Base-by-base conservation (phyloP, 345 rosid genomes). In the Eutrema japonicum region DNA sequence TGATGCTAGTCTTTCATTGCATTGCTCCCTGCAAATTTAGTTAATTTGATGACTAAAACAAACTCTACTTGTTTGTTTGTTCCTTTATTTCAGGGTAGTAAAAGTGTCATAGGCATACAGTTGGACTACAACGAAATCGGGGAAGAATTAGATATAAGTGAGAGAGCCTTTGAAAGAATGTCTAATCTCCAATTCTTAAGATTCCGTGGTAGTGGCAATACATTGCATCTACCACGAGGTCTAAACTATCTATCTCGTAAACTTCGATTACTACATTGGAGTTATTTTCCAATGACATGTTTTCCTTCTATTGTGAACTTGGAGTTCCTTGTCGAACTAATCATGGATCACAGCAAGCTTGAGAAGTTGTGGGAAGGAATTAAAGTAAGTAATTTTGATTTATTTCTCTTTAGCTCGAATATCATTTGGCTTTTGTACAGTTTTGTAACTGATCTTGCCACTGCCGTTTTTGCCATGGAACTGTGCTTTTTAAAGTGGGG, bases 291-390 rank as follows among this genome's bases (percentile, higher is more conserved):
- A 3, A 16, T 37, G 11, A 29, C 53, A 18, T 55, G 61, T 18
- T 45, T 77, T 22, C 70, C 81, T n/a, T 32, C 30, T 27, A 37
- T 2, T 4, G 54, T 52, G 10, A 14, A 38, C 14, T 32, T 45
- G 0, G 67, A 77, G 10, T 45, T 64, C 4, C 68, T 67, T 40
- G 70, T 77, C 3, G 65, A 57, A 45, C 64, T 77, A 38, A 8
- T 6, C 5, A 46, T 79, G 52, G 0, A 0, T 3, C 0, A 0
- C 3, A 58, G 78, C 75, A 37, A 38, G 5, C 13, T 80, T 7
- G 51, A 73, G 58, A 61, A 77, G 45, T 26, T 80, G 0, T 80
- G 80, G 81, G 29, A 50, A 13, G 60, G 67, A 62, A 18, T 0
- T 10, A 66, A 72, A 61, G 80, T 72, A 71, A 10, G 35, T 4